Evolutionary conservation across 169 alveolate species (phyloP).

Genomic region (Neospora caninum): DNA sequence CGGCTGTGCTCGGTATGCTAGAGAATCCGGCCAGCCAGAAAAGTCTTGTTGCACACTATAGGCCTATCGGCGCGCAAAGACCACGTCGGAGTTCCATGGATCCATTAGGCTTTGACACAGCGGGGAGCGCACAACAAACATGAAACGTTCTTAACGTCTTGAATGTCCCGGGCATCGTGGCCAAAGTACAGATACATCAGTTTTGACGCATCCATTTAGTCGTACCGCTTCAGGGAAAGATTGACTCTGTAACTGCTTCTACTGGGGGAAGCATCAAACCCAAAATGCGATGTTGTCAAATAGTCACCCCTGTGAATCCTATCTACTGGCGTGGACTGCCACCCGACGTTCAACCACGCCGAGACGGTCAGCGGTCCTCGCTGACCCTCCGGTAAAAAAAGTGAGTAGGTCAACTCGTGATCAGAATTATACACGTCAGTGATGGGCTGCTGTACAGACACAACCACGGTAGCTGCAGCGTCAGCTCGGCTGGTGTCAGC

Average conservation of each 20-base stretch:
- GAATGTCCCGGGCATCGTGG: too few relatives aligned
- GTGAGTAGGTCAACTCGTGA: neutral
- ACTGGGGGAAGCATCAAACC: neutral
- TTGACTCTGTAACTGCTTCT: neutral
- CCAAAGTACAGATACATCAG: too few relatives aligned
- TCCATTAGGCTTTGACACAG: too few relatives aligned
- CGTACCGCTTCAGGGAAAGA: too few relatives aligned
- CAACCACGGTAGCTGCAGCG: neutral
- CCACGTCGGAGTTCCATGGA: too few relatives aligned
- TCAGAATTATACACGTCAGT: neutral
- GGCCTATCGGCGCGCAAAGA: too few relatives aligned
- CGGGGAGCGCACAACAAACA: too few relatives aligned
- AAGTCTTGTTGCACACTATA: too few relatives aligned
- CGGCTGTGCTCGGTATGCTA: too few relatives aligned
- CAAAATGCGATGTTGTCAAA: neutral
- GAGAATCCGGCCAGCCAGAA: too few relatives aligned
- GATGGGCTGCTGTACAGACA: neutral
- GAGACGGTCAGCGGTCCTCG: neutral
- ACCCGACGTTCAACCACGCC: neutral
- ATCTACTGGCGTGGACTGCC: neutral
- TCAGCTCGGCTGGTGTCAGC: neutral
- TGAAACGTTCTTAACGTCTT: too few relatives aligned
- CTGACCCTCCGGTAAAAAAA: neutral
- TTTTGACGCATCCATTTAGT: too few relatives aligned
- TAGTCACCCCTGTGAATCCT: neutral